Evolutionary conservation across 768 basidiomycete species (phyloP), one percentile per base, ranked within the genome.

Genomic region (Boletus coccyginus): DNA sequence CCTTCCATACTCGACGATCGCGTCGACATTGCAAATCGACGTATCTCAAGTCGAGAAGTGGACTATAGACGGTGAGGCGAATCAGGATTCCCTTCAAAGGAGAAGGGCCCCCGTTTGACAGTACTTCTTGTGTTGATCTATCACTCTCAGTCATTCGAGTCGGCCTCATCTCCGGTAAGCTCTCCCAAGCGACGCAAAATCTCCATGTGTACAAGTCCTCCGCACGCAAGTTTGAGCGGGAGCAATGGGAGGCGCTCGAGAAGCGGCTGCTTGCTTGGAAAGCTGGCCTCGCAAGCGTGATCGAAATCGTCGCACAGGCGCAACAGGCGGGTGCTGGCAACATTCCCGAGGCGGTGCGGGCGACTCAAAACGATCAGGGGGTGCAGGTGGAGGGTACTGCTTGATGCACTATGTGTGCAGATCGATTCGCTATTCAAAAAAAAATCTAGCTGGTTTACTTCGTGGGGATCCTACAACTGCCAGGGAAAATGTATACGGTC

Each of bases 201-300:
- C 73, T 94, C 39, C 85, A 84, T 59, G 80, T 94, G 56, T 83
- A 81, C 48, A 85, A 86, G 35, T 86, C 92, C 0, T 86, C 85
- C 1, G 81, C 90, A 1, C 86, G 90, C 53, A 79, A 82, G 11
- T 94, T 94, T 66, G 88, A 87, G 64, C 79, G 78, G 40, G 82
- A 81, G 62, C 88, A 94, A 70, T 95, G 93, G 92, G 82, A 84
- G 65, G 76, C 78, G 24, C 78, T 94, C 46, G 88, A 91, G 70
- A 83, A 83, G 69, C 79, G 90, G 40, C 70, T 94, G 8, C 63
- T 83, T n/a, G 80, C 83, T 32, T 94, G 92, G 91, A 90, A 91
- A 70, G 70, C 82, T 0, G 87, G 88, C 10, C 75, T 92, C 42
- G 77, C 79, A 16, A 76, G 81, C 47, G 85, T 93, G 29, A 72